These are phyloP conservation scores for Oryza brachyantha DNA, from an alignment of 176 grass and related monocot genomes.

Conservation along the genomic window DNA sequence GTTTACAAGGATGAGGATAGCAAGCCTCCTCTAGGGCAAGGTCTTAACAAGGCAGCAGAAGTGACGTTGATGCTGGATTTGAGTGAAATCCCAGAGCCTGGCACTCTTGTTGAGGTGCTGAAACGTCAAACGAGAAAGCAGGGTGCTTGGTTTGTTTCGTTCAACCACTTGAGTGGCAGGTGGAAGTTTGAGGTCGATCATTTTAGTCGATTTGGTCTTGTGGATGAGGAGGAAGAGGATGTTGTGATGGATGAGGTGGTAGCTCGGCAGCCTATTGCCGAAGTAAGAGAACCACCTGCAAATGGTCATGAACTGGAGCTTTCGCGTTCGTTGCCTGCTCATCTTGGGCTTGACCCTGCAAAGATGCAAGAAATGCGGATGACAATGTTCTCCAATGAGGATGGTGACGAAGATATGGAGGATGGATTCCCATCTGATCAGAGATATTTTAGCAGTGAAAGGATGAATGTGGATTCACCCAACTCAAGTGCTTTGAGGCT, in stretches of 20 bases:
- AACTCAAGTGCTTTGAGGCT: slow-evolving; percentile 40
- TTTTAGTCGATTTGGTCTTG: slow-evolving; percentile 97
- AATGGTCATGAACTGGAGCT: slow-evolving; percentile 55
- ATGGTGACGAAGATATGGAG: slow-evolving; percentile 45
- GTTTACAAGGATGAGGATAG: slow-evolving; percentile 65
- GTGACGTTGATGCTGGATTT: slow-evolving; percentile 56
- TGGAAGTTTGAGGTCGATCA: slow-evolving; percentile 89
- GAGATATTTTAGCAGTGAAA: slow-evolving; percentile 47
- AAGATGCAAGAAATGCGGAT: slow-evolving; percentile 83
- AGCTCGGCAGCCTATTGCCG: slow-evolving; percentile 40
- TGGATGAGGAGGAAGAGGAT: slow-evolving; percentile 81
- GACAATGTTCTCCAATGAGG: slow-evolving; percentile 65
- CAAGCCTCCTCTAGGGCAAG: slow-evolving; percentile 70
- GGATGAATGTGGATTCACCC: slow-evolving; percentile 56
- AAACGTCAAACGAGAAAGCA: slow-evolving; percentile 42
- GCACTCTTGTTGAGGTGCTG: slow-evolving; percentile 36
- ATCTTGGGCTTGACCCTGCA: slow-evolving; percentile 83
- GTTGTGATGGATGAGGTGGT: slow-evolving; percentile 54
- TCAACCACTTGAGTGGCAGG: slow-evolving; percentile 48
- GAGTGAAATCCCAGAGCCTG: slow-evolving; percentile 16
- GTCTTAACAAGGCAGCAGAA: slow-evolving; percentile 91
- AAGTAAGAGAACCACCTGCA: slow-evolving; percentile 48
- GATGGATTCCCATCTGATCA: slow-evolving; percentile 44
- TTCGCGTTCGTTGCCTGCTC: slow-evolving; percentile 83
- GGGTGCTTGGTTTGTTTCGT: slow-evolving; percentile 84